A percentile compares a stretch with the other conserved stretches of the same genome.
These are phyloP conservation scores for Cutaneotrichosporon dermatis DNA, from an alignment of 1,284 basidiomycete genomes.

Conservation along the genomic window DNA sequence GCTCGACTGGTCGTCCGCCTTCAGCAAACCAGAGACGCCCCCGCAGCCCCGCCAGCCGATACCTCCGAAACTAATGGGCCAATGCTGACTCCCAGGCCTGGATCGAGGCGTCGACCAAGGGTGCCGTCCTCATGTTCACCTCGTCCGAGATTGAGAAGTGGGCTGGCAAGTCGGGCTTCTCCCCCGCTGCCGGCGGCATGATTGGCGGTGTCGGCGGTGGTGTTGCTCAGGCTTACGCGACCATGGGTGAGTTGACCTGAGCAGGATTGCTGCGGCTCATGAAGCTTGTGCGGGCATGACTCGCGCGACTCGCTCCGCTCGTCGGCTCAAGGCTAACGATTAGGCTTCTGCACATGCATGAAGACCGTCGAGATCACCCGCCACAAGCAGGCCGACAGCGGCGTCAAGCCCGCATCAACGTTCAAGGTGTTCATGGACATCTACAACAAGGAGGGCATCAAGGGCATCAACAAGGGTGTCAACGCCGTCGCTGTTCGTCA, in stretches of 20 bases:
- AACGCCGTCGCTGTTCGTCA: constrained; percentile 97
- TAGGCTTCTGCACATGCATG: constrained; percentile 97
- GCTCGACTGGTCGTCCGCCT: no score
- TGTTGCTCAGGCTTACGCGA: constrained; percentile 96
- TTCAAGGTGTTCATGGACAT: constrained; percentile 94
- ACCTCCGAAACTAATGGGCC: no score
- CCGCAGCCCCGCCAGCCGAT: no score
- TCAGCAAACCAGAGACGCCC: no score
- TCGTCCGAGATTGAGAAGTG: constrained; percentile 89
- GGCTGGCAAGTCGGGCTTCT: constrained; percentile 60
- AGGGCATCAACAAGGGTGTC: constrained; percentile 98
- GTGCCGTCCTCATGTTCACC: constrained; percentile 90
- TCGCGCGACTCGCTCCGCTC: neutral
- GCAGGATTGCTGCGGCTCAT: neutral
- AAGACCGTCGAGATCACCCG: constrained; percentile 98
- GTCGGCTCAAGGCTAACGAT: neutral
- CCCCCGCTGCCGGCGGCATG: constrained; percentile 77
- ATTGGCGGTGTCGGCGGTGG: constrained; percentile 97
- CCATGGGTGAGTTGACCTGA: constrained; percentile 75
- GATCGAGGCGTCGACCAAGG: constrained; percentile 99
- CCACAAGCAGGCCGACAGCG: constrained; percentile 86
- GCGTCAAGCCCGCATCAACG: constrained; percentile 85
- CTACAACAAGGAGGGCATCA: constrained; percentile 85
- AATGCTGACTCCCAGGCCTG: constrained; percentile 64
- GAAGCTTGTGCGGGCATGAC: neutral